Conservation (phyloP, 257 asterid genomes). For the Nicotiana undulata region DNA sequence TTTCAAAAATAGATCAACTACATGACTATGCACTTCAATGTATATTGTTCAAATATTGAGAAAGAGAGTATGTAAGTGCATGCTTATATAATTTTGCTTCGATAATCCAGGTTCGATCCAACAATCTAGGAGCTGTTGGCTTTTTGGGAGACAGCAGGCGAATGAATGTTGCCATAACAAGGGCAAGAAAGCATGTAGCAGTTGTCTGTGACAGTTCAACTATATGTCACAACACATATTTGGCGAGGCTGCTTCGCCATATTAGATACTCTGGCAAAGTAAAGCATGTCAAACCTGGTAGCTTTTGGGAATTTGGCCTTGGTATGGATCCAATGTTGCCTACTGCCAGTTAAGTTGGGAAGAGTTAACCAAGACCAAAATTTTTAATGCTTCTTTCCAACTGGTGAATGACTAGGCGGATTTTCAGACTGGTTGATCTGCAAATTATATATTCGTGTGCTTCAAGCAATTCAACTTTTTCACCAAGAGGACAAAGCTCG, state of each 20-base stretch:
- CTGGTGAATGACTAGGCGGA: neutral
- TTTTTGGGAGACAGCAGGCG: constrained; percentile 91
- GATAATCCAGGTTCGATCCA: constrained; percentile 74
- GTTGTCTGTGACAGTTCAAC: constrained; percentile 95
- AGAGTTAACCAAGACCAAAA: neutral
- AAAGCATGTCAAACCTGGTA: constrained; percentile 80
- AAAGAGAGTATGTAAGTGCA: neutral
- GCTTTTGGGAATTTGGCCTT: constrained; percentile 71
- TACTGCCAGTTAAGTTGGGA: constrained; percentile 32
- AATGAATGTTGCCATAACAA: constrained; percentile 91
- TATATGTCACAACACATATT: constrained; percentile 83
- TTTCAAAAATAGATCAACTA: neutral
- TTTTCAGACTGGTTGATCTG: neutral
- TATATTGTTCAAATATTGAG: neutral
- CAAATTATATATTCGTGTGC: neutral
- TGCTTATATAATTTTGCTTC: neutral
- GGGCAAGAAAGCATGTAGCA: constrained; percentile 90
- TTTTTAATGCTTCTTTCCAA: neutral
- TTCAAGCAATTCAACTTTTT: neutral
- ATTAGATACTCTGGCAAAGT: constrained; percentile 81
- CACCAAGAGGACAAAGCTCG: neutral
- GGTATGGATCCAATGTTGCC: constrained; percentile 89
- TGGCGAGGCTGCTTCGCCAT: constrained; percentile 91
- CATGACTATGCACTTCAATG: neutral
- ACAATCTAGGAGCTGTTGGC: constrained; percentile 96